Percentiles rank a stretch among this genome's conserved stretches.
Conservation (phyloP, 2,329 filamentous ascomycete species). For the Microdochium paspali region DNA sequence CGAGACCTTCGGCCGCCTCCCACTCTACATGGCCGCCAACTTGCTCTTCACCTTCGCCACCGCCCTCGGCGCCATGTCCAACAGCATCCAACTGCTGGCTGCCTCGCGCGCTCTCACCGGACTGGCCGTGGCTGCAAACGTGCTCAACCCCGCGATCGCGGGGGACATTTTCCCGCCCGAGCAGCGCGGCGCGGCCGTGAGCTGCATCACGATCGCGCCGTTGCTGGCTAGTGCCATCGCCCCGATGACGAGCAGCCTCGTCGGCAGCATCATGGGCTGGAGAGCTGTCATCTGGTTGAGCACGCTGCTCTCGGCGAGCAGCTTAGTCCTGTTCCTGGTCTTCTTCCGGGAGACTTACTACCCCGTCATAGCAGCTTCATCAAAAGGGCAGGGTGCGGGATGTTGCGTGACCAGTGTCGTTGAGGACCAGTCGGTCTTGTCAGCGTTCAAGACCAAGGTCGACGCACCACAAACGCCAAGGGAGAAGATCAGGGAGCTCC, state of each 20-base stretch:
- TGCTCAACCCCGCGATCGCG: neutral
- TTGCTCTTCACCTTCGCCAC: neutral
- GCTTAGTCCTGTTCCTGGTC: neutral
- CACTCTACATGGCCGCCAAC: neutral
- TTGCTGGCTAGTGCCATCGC: neutral
- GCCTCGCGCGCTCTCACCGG: neutral
- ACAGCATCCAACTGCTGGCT: neutral
- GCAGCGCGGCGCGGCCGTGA: neutral
- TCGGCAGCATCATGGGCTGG: neutral
- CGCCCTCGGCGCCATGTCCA: neutral
- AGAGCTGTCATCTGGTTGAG: neutral
- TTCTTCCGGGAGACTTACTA: neutral
- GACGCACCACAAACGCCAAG: neutral
- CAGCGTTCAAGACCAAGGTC: conserved; percentile 13
- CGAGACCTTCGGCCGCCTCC: conserved; percentile 6
- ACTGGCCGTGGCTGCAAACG: neutral
- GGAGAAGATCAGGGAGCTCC: neutral
- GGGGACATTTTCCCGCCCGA: neutral
- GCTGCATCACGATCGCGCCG: neutral
- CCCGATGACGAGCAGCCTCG: neutral
- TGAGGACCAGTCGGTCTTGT: conserved; percentile 39
- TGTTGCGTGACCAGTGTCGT: neutral
- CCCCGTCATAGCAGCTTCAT: neutral
- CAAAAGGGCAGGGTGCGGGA: neutral
- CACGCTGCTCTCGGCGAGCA: neutral